Evolutionary conservation across 192 early-diverging fungal species (phyloP).

Genomic region (Backusella macrospora): DNA sequence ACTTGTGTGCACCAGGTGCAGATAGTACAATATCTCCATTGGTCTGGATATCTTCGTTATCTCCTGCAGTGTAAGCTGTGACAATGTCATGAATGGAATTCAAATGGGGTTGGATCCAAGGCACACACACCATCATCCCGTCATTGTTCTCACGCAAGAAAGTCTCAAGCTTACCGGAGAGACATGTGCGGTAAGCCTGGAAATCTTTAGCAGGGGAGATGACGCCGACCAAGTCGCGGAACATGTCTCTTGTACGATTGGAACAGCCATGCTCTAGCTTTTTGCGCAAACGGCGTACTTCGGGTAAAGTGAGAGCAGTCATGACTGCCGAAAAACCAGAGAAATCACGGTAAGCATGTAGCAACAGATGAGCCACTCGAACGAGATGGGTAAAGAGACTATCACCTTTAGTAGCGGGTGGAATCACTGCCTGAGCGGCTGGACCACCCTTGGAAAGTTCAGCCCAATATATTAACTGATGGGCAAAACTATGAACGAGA

Average conservation of each 20-base stretch:
- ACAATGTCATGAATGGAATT: constrained; percentile 48
- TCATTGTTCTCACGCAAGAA: constrained; percentile 13
- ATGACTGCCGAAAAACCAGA: constrained; percentile 55
- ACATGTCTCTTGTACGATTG: constrained; percentile 44
- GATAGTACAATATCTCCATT: constrained; percentile 34
- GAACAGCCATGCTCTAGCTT: constrained; percentile 43
- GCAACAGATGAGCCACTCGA: constrained; percentile 46
- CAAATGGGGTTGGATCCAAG: constrained; percentile 54
- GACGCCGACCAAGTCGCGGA: constrained; percentile 33
- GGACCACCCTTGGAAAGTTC: constrained; percentile 29
- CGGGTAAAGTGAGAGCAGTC: constrained; percentile 51
- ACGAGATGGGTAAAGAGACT: constrained; percentile 50
- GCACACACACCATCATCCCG: constrained; percentile 43
- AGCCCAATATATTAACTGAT: constrained; percentile 47
- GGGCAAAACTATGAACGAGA: constrained; percentile 52
- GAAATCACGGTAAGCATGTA: constrained; percentile 59
- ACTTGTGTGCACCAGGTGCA: constrained; percentile 49
- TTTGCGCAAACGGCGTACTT: constrained; percentile 50
- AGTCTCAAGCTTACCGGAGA: constrained; percentile 19
- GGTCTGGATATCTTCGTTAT: constrained; percentile 30
- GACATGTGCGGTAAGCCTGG: constrained; percentile 43
- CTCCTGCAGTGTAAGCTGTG: constrained; percentile 40
- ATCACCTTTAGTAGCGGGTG: constrained; percentile 25
- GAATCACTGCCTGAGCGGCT: constrained; percentile 40
- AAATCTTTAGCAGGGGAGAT: constrained; percentile 40